Evolutionary conservation across 2,329 filamentous ascomycete genomes (phyloP).

Genomic region (Nemania abortiva): DNA sequence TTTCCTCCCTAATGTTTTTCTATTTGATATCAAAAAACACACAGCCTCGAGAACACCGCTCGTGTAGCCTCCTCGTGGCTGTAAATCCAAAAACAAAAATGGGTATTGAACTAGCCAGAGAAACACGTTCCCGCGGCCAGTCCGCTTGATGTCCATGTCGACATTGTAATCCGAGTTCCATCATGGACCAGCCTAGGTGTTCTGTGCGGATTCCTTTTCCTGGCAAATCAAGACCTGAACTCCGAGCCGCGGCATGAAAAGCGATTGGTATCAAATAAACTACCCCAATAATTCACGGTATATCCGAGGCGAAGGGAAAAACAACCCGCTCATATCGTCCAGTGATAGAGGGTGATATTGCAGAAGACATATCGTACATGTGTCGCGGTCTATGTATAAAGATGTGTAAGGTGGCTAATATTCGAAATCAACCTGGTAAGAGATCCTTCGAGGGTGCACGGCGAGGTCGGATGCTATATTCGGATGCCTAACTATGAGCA

Average conservation of each 20-base stretch:
- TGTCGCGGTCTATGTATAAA: constrained; percentile 26
- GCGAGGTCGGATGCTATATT: constrained; percentile 8
- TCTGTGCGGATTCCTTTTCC: constrained; percentile 21
- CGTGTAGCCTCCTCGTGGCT: constrained; percentile 18
- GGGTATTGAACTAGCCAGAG: constrained; percentile 39
- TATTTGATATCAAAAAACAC: constrained; percentile 27
- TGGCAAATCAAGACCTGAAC: constrained; percentile 38
- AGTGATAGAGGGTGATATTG: constrained; percentile 25
- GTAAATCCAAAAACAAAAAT: constrained; percentile 32
- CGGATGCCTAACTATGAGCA: constrained; percentile 11
- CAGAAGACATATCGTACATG: constrained; percentile 38
- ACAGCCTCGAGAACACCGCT: constrained; percentile 29
- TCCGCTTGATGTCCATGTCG: constrained; percentile 15
- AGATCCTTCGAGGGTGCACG: constrained; percentile 4
- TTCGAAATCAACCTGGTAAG: constrained; percentile 10
- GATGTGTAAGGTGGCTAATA: constrained; percentile 14
- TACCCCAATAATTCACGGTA: constrained; percentile 46
- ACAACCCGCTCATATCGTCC: constrained; percentile 35
- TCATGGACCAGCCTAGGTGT: constrained; percentile 14
- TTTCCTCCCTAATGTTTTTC: constrained; percentile 26
- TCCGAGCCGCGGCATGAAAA: constrained; percentile 35
- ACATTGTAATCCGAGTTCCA: constrained; percentile 9
- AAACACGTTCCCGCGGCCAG: constrained; percentile 17
- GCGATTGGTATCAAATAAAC: constrained; percentile 49
- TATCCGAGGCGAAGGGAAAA: constrained; percentile 44